Conservation (phyloP, 2,329 filamentous ascomycete species). For the Fusarium hainanense region DNA sequence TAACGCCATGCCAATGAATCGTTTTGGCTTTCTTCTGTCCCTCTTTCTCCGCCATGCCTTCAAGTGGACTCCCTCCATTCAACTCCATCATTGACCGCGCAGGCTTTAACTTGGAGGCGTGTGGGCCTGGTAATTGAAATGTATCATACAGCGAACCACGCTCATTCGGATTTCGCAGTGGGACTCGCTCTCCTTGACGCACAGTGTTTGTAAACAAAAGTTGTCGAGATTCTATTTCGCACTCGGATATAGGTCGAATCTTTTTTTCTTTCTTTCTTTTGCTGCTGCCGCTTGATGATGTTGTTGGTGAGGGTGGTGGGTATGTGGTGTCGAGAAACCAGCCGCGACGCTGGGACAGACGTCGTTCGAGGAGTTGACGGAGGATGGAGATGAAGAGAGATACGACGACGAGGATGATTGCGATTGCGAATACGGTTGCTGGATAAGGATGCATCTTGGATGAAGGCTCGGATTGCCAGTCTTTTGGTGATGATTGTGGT, state of each 20-base stretch:
- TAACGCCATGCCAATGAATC: slow-evolving; percentile 46
- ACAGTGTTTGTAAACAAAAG: slow-evolving; percentile 28
- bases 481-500: not conserved
- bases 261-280: slow-evolving; percentile 1
- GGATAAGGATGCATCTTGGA: slow-evolving; percentile 24
- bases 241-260: slow-evolving; percentile 20
- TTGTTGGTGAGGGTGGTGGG: slow-evolving; percentile 13
- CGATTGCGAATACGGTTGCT: slow-evolving; percentile 39
- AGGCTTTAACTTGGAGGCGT: slow-evolving; percentile 34
- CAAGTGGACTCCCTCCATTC: slow-evolving; percentile 36
- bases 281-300: slow-evolving; percentile 9
- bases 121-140: slow-evolving; percentile 40
- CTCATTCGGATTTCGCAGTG: slow-evolving; percentile 28
- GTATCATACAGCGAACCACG: slow-evolving; percentile 43
- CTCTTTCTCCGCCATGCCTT: slow-evolving; percentile 17
- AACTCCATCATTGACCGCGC: slow-evolving; percentile 45
- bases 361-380: slow-evolving; percentile 30
- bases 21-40: slow-evolving; percentile 38
- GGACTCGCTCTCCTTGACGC: slow-evolving; percentile 30
- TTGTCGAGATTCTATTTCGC: slow-evolving; percentile 34
- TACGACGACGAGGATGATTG: slow-evolving; percentile 30
- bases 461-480: slow-evolving; percentile 5
- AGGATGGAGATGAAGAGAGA: slow-evolving; percentile 37
- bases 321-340: slow-evolving; percentile 32
- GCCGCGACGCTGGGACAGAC: slow-evolving; percentile 21